phyloP scores from a whole-genome alignment of 306 rosid genomes.

The Cicer bijugum region DNA sequence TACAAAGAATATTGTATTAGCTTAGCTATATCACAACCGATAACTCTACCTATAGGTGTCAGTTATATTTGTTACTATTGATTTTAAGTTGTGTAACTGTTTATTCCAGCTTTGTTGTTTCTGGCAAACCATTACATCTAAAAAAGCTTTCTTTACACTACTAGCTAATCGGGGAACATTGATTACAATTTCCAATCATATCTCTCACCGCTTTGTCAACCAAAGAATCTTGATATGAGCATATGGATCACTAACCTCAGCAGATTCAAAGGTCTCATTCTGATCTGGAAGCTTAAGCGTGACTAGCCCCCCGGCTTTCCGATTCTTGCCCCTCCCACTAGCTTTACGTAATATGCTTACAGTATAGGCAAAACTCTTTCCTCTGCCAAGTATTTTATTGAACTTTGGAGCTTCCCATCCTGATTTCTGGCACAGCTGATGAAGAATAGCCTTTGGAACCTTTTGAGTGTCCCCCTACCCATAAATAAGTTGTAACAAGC shows the following conservation, averaged over 20 bases:
- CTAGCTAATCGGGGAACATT: neutral
- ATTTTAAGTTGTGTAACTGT: neutral
- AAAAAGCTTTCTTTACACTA: neutral
- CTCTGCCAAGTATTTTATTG: slow-evolving; percentile 69
- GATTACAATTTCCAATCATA: slow-evolving; percentile 2
- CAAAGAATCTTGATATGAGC: slow-evolving; percentile 6
- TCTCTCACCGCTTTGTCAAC: neutral
- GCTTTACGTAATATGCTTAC: slow-evolving; percentile 82
- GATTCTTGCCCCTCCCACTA: slow-evolving; percentile 94
- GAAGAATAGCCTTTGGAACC: slow-evolving; percentile 93
- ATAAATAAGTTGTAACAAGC: slow-evolving; percentile 30
- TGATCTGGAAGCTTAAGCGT: slow-evolving; percentile 87
- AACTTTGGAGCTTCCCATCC: slow-evolving; percentile 99
- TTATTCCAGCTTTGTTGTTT: slow-evolving; percentile 19
- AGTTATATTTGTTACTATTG: neutral
- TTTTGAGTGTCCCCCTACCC: slow-evolving; percentile 82
- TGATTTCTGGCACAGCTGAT: slow-evolving; percentile 90
- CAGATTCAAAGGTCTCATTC: slow-evolving; percentile 68
- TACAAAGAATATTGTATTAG: too few species aligned
- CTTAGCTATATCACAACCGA: too few species aligned
- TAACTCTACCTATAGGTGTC: too few species aligned
- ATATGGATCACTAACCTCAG: slow-evolving; percentile 65
- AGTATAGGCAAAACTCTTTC: slow-evolving; percentile 64
- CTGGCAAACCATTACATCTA: slow-evolving; percentile 5
- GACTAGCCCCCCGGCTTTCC: slow-evolving; percentile 89